Conservation (phyloP, 768 basidiomycete genomes). For the Lactarius tabidus region DNA sequence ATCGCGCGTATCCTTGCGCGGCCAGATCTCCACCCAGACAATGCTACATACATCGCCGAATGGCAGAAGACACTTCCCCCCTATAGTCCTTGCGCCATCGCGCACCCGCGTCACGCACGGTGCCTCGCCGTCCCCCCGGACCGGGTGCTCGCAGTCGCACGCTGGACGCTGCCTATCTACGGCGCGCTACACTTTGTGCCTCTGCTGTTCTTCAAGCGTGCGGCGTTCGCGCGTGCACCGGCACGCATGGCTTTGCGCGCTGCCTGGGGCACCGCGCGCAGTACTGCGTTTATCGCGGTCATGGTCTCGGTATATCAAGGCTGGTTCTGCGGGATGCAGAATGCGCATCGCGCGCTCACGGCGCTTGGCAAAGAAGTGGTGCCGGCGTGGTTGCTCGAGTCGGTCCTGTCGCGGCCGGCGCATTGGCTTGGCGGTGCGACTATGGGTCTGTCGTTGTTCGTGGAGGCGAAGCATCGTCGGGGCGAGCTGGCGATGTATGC, state of each 20-base stretch:
- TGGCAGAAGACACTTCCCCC: slow-evolving; percentile 37
- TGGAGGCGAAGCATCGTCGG: slow-evolving; percentile 85
- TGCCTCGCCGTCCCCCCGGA: slow-evolving; percentile 59
- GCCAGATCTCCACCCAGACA: slow-evolving; percentile 45
- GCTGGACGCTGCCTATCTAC: slow-evolving; percentile 82
- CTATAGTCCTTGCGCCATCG: slow-evolving; percentile 62
- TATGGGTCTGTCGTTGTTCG: slow-evolving; percentile 72
- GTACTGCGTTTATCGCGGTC: slow-evolving; percentile 80
- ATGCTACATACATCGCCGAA: slow-evolving; percentile 45
- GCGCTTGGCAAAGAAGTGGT: slow-evolving; percentile 29
- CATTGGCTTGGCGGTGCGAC: slow-evolving; percentile 74
- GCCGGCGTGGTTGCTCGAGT: slow-evolving; percentile 46
- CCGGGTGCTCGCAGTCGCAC: slow-evolving; percentile 76
- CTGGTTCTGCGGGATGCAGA: slow-evolving; percentile 63
- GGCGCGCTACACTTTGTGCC: slow-evolving; percentile 89
- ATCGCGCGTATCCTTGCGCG: slow-evolving; percentile 55
- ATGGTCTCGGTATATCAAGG: slow-evolving; percentile 83
- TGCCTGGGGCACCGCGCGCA: slow-evolving; percentile 68
- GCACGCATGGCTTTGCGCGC: slow-evolving; percentile 60
- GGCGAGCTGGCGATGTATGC: slow-evolving; percentile 92
- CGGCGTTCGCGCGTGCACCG: slow-evolving; percentile 62
- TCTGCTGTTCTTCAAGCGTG: slow-evolving; percentile 74
- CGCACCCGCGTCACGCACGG: slow-evolving; percentile 69
- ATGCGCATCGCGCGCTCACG: slow-evolving; percentile 48
- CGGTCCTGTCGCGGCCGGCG: slow-evolving; percentile 62